These are phyloP conservation scores for Phylloporus arenicola DNA, from an alignment of 768 basidiomycete genomes.

Conservation along the genomic window DNA sequence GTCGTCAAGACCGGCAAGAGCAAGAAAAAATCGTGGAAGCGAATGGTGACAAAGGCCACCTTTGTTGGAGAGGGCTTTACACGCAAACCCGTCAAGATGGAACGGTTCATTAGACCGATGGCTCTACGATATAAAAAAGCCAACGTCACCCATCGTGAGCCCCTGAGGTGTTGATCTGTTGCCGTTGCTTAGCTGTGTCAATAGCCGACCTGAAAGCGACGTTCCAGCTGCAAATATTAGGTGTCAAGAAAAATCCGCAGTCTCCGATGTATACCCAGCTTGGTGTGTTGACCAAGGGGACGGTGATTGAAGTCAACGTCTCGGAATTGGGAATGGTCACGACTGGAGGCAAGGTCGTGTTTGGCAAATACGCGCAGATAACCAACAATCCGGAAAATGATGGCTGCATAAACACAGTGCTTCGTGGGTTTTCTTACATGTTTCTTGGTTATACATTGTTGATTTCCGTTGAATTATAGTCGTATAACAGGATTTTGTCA, in stretches of 20 bases:
- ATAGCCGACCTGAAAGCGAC: constrained; percentile 95
- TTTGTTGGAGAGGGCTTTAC: constrained; percentile 99
- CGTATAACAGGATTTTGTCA: constrained; percentile 14
- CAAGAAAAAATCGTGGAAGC: constrained; percentile 96
- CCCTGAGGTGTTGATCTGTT: neutral
- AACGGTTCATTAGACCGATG: constrained; percentile 96
- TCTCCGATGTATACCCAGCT: constrained; percentile 97
- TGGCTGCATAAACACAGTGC: constrained; percentile 92
- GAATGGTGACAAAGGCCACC: constrained; percentile 99
- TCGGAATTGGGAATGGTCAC: constrained; percentile 97
- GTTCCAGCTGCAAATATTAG: constrained; percentile 95
- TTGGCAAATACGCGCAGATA: constrained; percentile 90
- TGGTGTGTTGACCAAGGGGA: constrained; percentile 97
- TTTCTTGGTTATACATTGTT: neutral
- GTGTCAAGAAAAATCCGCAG: constrained; percentile 99
- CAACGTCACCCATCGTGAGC: constrained; percentile 95
- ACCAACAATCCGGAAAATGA: constrained; percentile 96
- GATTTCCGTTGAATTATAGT: constrained; percentile 14
- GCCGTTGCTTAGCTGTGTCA: neutral
- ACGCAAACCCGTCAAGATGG: constrained; percentile 97
- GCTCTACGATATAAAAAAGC: constrained; percentile 97
- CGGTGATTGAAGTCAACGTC: constrained; percentile 98
- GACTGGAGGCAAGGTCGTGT: constrained; percentile 91
- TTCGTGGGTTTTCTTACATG: constrained; percentile 52
- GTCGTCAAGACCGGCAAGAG: constrained; percentile 97